Conservation (phyloP, 2,329 filamentous ascomycete species). For the Stromatinia cepivora region DNA sequence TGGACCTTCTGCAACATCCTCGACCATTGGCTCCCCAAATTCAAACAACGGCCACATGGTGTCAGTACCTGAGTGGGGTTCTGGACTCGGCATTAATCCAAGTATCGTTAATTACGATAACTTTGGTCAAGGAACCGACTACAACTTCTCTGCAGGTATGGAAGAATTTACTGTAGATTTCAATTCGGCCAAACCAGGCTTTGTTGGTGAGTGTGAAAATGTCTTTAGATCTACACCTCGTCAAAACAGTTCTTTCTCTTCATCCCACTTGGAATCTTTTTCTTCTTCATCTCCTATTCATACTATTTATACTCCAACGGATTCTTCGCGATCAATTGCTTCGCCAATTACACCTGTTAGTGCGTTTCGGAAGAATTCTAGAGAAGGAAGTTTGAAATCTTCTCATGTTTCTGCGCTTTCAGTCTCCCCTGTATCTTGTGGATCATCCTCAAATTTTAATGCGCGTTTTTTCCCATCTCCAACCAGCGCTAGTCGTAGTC, state of each 20-base stretch:
- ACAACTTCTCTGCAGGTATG: slow-evolving; percentile 40
- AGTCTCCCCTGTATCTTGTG: slow-evolving; percentile 37
- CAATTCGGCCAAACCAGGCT: slow-evolving; percentile 45
- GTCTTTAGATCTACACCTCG: slow-evolving; percentile 42
- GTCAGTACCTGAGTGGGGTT: slow-evolving; percentile 38
- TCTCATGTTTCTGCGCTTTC: slow-evolving; percentile 43
- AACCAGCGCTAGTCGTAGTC: slow-evolving; percentile 31
- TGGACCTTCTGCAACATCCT: slow-evolving; percentile 39
- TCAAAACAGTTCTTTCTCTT: slow-evolving; percentile 33
- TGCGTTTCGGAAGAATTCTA: slow-evolving; percentile 28
- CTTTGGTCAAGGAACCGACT: slow-evolving; percentile 37
- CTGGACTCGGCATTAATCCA: slow-evolving; percentile 38
- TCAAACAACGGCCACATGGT: slow-evolving; percentile 37
- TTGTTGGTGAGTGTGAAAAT: slow-evolving; percentile 48
- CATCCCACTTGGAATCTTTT: slow-evolving; percentile 32
- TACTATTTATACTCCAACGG: slow-evolving; percentile 33
- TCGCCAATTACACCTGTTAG: slow-evolving; percentile 38
- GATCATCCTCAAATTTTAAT: slow-evolving; percentile 34
- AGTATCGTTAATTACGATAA: slow-evolving; percentile 39
- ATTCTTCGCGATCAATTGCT: slow-evolving; percentile 32
- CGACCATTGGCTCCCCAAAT: slow-evolving; percentile 41
- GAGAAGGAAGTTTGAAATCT: slow-evolving; percentile 41
- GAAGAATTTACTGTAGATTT: slow-evolving; percentile 43
- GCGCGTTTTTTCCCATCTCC: slow-evolving; percentile 31
- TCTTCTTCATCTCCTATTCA: slow-evolving; percentile 38